phyloP scores from a whole-genome alignment of 73 alveolate species.

The Diophrys appendiculata region DNA sequence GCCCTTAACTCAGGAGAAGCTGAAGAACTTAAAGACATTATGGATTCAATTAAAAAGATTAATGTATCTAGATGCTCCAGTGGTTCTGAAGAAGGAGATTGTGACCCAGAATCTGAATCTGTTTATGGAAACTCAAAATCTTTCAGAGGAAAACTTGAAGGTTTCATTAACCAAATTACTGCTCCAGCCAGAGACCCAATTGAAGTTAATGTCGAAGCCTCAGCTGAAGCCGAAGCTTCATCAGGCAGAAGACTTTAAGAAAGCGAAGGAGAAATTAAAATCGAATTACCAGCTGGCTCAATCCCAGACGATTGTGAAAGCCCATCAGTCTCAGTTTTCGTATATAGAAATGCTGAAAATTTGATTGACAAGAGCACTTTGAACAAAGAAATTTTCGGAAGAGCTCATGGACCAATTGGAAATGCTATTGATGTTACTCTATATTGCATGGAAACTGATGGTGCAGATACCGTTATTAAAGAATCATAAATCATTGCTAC shows the following conservation, averaged over 20 bases:
- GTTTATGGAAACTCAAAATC: not conserved
- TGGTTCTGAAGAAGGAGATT: no score
- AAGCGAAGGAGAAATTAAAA: not conserved
- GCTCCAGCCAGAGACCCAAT: not conserved
- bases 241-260: not conserved
- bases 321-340: not conserved
- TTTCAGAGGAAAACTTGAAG: not conserved
- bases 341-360: not conserved
- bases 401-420: not conserved
- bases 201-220: not conserved
- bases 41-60: no score
- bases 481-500: not conserved
- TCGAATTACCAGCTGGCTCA: not conserved
- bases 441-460: not conserved
- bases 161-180: not conserved
- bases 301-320: not conserved
- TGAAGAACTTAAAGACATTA: no score
- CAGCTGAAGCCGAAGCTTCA: not conserved
- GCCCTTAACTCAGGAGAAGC: no score
- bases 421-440: not conserved
- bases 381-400: not conserved
- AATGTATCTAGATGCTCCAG: no score
- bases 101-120: no score
- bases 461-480: not conserved
- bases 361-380: not conserved